A percentile compares a stretch with the other conserved stretches of the same genome.
These are phyloP conservation scores for Coniosporium tulheliwenetii DNA, from an alignment of 2,329 filamentous ascomycete species.

Conservation along the genomic window DNA sequence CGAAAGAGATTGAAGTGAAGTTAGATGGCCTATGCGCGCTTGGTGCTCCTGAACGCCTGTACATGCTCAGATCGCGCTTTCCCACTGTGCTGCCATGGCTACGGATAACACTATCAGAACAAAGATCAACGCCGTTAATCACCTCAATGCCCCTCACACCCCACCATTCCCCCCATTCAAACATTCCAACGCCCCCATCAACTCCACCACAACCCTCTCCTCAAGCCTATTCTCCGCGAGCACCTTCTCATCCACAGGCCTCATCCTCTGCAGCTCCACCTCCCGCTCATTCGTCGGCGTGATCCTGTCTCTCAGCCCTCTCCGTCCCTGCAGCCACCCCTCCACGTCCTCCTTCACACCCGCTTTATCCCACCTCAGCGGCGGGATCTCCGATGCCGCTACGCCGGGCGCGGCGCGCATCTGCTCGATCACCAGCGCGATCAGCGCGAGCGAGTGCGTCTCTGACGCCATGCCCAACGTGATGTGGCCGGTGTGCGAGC, in stretches of 20 bases:
- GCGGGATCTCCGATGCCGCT: conserved; percentile 46
- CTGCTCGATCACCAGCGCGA: conserved; percentile 55
- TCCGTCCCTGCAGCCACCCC: conserved; percentile 57
- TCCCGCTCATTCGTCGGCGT: conserved; percentile 60
- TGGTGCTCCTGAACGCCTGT: too few relatives aligned
- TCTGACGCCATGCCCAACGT: conserved; percentile 62
- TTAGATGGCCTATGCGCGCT: too few relatives aligned
- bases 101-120: too few relatives aligned
- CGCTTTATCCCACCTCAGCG: conserved; percentile 59
- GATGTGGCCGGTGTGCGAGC: conserved; percentile 41
- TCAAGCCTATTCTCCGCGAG: conserved; percentile 53
- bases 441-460: conserved; percentile 60
- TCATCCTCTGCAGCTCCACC: conserved; percentile 39
- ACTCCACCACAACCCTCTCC: conserved; percentile 55
- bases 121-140: too few relatives aligned
- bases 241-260: conserved; percentile 19
- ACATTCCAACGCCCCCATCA: conserved; percentile 38
- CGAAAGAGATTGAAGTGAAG: too few relatives aligned
- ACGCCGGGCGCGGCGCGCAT: conserved; percentile 47
- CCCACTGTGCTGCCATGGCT: too few relatives aligned
- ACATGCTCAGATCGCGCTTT: too few relatives aligned
- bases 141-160: too few relatives aligned
- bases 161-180: conserved; percentile 18
- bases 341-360: conserved; percentile 69
- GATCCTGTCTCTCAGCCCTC: conserved; percentile 55